Evolutionary conservation across 306 rosid genomes (phyloP).

Genomic region (Rosa rugosa): DNA sequence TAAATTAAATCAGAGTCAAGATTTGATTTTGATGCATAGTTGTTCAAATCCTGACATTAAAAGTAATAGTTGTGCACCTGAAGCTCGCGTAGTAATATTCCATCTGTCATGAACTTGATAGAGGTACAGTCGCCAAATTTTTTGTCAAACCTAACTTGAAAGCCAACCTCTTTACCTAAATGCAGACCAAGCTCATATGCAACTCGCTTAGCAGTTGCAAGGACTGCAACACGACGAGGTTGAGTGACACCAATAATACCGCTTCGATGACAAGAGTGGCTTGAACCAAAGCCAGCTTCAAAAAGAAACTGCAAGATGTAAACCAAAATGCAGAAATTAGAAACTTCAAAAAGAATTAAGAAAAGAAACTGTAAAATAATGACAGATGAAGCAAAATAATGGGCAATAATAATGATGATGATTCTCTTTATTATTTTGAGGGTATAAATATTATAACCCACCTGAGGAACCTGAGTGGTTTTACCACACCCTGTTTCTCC

Average conservation of each 20-base stretch:
- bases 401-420: neutral
- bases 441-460: slow-evolving; percentile 29
- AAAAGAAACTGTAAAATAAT: neutral
- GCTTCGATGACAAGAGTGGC: slow-evolving; percentile 36
- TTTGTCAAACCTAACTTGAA: slow-evolving; percentile 94
- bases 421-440: neutral
- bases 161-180: slow-evolving; percentile 83
- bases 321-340: slow-evolving; percentile 14
- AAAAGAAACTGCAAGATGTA: slow-evolving; percentile 62
- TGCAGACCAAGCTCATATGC: slow-evolving; percentile 80
- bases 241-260: slow-evolving; percentile 92
- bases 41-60: slow-evolving; percentile 6
- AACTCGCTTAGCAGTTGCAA: slow-evolving; percentile 90
- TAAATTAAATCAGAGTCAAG: neutral
- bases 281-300: slow-evolving; percentile 92
- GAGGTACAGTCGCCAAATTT: slow-evolving; percentile 74
- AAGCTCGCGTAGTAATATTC: slow-evolving; percentile 89
- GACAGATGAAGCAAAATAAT: neutral
- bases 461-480: slow-evolving; percentile 99
- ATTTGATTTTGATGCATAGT: neutral
- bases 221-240: slow-evolving; percentile 97
- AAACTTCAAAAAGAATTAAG: slow-evolving; percentile 8
- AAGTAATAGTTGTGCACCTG: slow-evolving; percentile 48
- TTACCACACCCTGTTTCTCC: slow-evolving; percentile 99
- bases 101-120: slow-evolving; percentile 96